Base-by-base conservation (phyloP, 148 eudicot species). In the Rhododendron henanense region DNA sequence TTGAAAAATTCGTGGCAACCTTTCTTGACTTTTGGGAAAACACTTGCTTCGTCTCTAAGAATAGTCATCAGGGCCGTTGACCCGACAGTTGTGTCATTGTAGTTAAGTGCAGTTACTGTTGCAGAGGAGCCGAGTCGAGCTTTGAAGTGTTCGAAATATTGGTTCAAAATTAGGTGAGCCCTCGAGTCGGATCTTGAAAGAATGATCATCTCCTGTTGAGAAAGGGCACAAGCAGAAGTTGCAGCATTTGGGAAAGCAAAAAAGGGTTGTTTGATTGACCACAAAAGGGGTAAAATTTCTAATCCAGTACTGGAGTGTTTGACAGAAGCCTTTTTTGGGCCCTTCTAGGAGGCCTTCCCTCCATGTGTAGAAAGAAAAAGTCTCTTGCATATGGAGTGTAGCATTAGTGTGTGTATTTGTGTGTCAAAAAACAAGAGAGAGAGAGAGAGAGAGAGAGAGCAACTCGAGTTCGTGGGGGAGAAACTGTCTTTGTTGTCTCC, bases 401-500 rank as follows among this genome's bases (percentile, higher is more conserved):
- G 13, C 75, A 28, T 10, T 15, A 67, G 31, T 65, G 71, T 55
- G 6, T 53, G 14, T 11, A 53, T 53, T 15, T 63, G 69, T 23
- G 69, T 23, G 1, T 59, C 67, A 59, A 59, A 18, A 19, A 59
- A 59, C 67, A 7, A 59, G 63, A 21, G 67, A 59, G 65, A n/a
- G 71, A 59, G 63, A 21, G 67, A 59, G 44, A 78, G 67, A 59
- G 48, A 63, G 78, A 69, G 79, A 19, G 78, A 85, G 85, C 85
- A 87, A 57, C 77, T 84, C 80, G 82, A 87, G 85, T 84, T 84
- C 71, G 74, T 7, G 69, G 63, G 75, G 25, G 79, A 37, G 78
- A 51, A 7, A 50, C 50, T 45, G 87, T 74, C 53, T 59, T 23
- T 81, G 50, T 71, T 87, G 89, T 85, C 89, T 85, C 53, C 82